phyloP scores from a whole-genome alignment of 75 land plant species.

The Chamaecyparis obtusa region DNA sequence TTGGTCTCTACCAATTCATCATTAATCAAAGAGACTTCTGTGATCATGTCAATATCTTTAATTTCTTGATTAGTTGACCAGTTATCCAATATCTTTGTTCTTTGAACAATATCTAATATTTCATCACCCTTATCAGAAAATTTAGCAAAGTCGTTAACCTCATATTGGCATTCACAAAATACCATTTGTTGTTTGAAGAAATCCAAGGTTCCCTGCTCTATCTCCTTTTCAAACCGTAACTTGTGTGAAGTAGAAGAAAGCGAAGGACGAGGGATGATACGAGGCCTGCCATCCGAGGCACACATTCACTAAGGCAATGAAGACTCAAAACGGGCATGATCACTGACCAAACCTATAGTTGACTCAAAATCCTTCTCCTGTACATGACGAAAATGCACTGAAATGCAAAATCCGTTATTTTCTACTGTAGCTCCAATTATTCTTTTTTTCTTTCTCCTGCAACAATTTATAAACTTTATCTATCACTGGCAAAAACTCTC shows the following conservation, averaged over 20 bases:
- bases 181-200: too few relatives aligned
- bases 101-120: neutral
- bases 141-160: neutral
- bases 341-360: too few relatives aligned
- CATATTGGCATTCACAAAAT: neutral
- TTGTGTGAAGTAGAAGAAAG: too few relatives aligned
- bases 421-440: slow-evolving; percentile 35
- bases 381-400: slow-evolving; percentile 41
- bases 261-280: too few relatives aligned
- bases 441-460: slow-evolving; percentile 18
- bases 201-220: too few relatives aligned
- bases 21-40: neutral
- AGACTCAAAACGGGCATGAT: too few relatives aligned
- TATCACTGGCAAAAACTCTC: slow-evolving; percentile 60
- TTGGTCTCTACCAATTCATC: too few relatives aligned
- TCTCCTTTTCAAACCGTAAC: too few relatives aligned
- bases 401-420: slow-evolving; percentile 38
- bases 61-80: neutral
- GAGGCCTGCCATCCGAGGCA: too few relatives aligned
- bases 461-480: slow-evolving; percentile 55
- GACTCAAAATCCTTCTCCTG: slow-evolving; percentile 48
- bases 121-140: neutral
- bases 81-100: neutral
- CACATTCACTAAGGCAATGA: too few relatives aligned
- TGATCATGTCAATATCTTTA: neutral